Evolutionary conservation across 1,284 basidiomycete species (phyloP).

Genomic region (Rhodotorula sp.): DNA sequence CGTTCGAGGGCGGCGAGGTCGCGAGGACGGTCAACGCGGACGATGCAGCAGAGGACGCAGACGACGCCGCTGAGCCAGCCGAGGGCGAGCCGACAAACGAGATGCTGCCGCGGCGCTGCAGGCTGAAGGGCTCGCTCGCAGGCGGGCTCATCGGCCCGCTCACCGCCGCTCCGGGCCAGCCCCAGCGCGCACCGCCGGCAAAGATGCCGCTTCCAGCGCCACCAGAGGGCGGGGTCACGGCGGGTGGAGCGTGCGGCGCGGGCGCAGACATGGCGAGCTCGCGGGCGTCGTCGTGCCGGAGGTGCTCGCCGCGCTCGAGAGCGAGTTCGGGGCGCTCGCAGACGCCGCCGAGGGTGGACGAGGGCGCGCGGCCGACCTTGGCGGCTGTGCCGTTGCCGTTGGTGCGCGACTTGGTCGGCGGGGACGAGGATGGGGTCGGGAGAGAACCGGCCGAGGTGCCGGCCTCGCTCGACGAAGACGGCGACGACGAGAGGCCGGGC

Average conservation of each 20-base stretch:
- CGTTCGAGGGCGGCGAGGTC: not conserved
- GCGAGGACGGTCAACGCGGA: not conserved
- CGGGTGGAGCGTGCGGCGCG: not conserved
- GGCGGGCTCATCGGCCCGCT: not conserved
- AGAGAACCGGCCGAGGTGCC: constrained; percentile 22
- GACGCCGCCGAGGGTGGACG: constrained; percentile 29
- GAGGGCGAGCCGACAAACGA: constrained; percentile 17
- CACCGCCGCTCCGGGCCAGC: constrained; percentile 23
- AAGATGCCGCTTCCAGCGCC: constrained; percentile 12
- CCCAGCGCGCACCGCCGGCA: constrained; percentile 37
- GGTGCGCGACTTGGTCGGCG: not conserved
- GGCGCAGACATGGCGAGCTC: not conserved
- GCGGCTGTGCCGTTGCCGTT: not conserved
- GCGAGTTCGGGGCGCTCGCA: constrained; percentile 37
- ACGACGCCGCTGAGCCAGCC: not conserved
- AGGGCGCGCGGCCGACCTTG: constrained; percentile 7
- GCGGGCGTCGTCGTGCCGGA: constrained; percentile 8
- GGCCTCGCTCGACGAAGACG: constrained; percentile 14
- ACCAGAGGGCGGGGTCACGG: not conserved
- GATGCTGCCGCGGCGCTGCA: constrained; percentile 10
- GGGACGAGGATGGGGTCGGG: constrained; percentile 33
- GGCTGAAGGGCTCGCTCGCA: not conserved
- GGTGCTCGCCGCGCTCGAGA: constrained; percentile 13
- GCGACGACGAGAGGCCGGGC: constrained; percentile 20
- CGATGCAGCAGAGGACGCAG: not conserved